Evolutionary conservation across 2,329 filamentous ascomycete species (phyloP).

Genomic region (Paraconiothyrium sp.): DNA sequence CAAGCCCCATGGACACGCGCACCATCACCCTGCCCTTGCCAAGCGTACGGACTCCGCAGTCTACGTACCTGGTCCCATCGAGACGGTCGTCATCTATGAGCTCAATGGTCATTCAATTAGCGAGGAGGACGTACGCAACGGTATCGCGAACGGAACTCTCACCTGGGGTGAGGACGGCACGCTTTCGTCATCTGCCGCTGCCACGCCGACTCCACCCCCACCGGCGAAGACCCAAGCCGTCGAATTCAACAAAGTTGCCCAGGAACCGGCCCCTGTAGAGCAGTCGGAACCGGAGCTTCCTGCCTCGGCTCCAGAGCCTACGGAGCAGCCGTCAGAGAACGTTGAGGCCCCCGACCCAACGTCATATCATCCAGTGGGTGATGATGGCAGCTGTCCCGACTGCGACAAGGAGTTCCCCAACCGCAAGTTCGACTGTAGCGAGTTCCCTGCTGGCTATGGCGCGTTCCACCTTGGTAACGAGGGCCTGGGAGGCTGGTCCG

Average conservation of each 20-base stretch:
- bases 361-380: constrained; percentile 28
- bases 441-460: constrained; percentile 84
- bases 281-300: constrained; percentile 6
- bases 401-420: constrained; percentile 77
- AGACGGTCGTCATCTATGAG: constrained; percentile 75
- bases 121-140: constrained; percentile 72
- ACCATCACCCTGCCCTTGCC: constrained; percentile 59
- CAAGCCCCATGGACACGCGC: constrained; percentile 67
- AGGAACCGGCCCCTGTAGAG: constrained; percentile 10
- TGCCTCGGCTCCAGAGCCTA: constrained; percentile 21
- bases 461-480: constrained; percentile 76
- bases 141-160: constrained; percentile 73
- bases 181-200: constrained; percentile 43
- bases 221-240: constrained; percentile 17
- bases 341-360: constrained; percentile 21
- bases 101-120: constrained; percentile 71
- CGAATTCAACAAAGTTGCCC: neutral
- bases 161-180: constrained; percentile 71
- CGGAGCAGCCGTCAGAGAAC: constrained; percentile 23
- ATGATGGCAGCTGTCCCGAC: constrained; percentile 54
- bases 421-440: constrained; percentile 73
- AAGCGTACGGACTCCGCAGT: constrained; percentile 64
- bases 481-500: constrained; percentile 77
- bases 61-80: constrained; percentile 63
- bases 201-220: constrained; percentile 30